Conservation (phyloP, 495 filamentous ascomycete species). For the Evernia prunastri region DNA sequence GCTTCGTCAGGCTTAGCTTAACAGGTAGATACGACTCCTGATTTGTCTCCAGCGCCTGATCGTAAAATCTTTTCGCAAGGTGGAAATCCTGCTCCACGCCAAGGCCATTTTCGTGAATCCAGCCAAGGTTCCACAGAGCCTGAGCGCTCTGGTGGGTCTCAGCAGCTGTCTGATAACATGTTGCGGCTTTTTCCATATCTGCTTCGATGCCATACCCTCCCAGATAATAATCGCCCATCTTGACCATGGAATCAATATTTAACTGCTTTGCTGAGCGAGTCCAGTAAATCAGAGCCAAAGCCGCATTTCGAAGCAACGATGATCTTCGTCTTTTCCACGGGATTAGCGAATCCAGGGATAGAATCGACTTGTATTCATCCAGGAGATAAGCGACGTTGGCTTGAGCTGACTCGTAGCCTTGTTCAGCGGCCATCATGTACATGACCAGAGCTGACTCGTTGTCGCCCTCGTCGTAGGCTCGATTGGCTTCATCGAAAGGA, state of each 20-base stretch:
- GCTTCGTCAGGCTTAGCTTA: constrained; percentile 76
- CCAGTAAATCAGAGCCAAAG: constrained; percentile 88
- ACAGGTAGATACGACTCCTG: constrained; percentile 93
- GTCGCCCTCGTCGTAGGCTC: constrained; percentile 77
- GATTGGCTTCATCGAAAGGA: constrained; percentile 78
- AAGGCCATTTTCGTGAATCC: constrained; percentile 99
- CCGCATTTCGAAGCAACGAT: constrained; percentile 58
- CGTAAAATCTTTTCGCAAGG: constrained; percentile 93
- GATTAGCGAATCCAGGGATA: constrained; percentile 44
- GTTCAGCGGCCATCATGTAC: constrained; percentile 90
- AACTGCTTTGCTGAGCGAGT: constrained; percentile 88
- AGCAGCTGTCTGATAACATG: constrained; percentile 86
- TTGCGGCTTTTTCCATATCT: constrained; percentile 82
- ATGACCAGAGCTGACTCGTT: constrained; percentile 75
- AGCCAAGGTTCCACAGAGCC: constrained; percentile 94
- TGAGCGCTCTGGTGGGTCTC: constrained; percentile 88
- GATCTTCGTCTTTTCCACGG: constrained; percentile 42
- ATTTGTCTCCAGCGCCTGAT: constrained; percentile 84
- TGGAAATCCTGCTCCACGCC: constrained; percentile 94
- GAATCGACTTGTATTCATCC: constrained; percentile 67
- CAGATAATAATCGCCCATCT: constrained; percentile 98
- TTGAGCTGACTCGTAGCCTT: constrained; percentile 89
- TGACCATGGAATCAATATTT: constrained; percentile 90
- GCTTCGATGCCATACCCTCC: constrained; percentile 63
- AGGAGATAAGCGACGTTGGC: constrained; percentile 91